Evolutionary conservation across 2,329 filamentous ascomycete species (phyloP), one percentile per base, ranked within the genome.

Genomic region (Mycosphaerella arachidis): DNA sequence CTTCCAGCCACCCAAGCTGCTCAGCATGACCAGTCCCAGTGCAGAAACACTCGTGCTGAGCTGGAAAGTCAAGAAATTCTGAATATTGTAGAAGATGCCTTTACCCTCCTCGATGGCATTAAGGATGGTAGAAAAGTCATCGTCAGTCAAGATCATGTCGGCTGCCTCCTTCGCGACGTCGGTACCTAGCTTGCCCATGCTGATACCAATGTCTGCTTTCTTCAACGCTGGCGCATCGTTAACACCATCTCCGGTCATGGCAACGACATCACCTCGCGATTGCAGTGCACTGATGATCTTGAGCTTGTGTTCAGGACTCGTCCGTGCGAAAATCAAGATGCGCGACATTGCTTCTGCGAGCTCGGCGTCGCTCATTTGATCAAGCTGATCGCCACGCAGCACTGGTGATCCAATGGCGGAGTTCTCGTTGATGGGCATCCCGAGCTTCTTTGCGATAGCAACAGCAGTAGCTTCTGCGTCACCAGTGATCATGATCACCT

Each of bases 51-150:
- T 97, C 52, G 94, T 99, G 75, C 92, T 97, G 59, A 99, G 84
- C 78, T 99, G 95, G 77, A 99, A 99, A 0, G 94, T 97, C 64
- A 99, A 83, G 77, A 99, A 99, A 76, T 99, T 99, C 73, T 99
- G 94, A 67, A 99, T 97, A 75, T 99, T 99, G 83, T 94, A 96
- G 77, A 99, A 99, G 68, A 99, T 99, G 57, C 92, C 94, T 76
- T 99, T 99, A 76, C 94, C 95, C 78, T 99, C 94, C 75, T 99
- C 94, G 63, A 99, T 99, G 31, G 94, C 94, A 61, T 87, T 90
- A 10, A 99, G 82, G 64, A 99, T 99, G 5, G 91, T 94, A 0
- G 89, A 90, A 73, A 95, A 94, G 75, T 94, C 89, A 73, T 95
- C 91, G 67, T 94, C 90, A 0, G 90, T 94, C 55, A 95, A 78